Conservation (phyloP, 1,284 basidiomycete genomes). For the Ganoderma boninense region DNA sequence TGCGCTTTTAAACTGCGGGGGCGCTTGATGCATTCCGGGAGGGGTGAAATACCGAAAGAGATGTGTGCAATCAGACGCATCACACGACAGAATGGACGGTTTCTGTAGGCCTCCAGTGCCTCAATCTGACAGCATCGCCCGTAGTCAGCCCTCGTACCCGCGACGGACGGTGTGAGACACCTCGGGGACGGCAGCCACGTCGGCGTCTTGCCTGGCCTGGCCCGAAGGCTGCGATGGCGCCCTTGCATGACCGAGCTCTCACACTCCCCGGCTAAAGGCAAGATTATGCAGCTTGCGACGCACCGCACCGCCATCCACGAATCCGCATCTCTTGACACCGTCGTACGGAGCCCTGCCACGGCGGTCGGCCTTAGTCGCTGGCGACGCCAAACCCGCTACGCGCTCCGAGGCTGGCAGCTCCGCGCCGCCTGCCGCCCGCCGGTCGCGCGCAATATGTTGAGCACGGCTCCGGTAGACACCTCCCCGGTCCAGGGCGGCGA, state of each 20-base stretch:
- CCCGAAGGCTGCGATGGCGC: not conserved
- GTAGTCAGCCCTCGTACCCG: conserved; percentile 7
- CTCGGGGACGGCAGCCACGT: not conserved
- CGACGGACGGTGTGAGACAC: not conserved
- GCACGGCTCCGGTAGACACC: not conserved
- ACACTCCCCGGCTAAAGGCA: not conserved
- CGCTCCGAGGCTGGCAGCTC: not conserved
- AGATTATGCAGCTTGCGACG: not conserved
- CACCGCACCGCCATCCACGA: conserved; percentile 1
- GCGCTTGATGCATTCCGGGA: conserved; percentile 25
- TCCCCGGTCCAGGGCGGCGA: conserved; percentile 10
- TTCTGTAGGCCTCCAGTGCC: not conserved
- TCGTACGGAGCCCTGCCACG: conserved; percentile 1
- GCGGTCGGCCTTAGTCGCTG: not conserved
- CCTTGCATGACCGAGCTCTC: not conserved
- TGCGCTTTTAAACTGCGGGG: conserved; percentile 25
- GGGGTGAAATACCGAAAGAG: conserved; percentile 21
- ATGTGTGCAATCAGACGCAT: conserved; percentile 28
- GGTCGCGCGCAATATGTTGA: not conserved
- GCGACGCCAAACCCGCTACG: not conserved
- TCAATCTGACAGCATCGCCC: conserved; percentile 17
- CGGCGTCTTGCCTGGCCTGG: not conserved
- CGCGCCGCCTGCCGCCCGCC: not conserved
- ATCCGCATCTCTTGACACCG: conserved; percentile 8
- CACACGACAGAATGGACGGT: conserved; percentile 3